These are phyloP conservation scores for Daldinia sp. DNA, from an alignment of 2,329 filamentous ascomycete species.

Conservation along the genomic window DNA sequence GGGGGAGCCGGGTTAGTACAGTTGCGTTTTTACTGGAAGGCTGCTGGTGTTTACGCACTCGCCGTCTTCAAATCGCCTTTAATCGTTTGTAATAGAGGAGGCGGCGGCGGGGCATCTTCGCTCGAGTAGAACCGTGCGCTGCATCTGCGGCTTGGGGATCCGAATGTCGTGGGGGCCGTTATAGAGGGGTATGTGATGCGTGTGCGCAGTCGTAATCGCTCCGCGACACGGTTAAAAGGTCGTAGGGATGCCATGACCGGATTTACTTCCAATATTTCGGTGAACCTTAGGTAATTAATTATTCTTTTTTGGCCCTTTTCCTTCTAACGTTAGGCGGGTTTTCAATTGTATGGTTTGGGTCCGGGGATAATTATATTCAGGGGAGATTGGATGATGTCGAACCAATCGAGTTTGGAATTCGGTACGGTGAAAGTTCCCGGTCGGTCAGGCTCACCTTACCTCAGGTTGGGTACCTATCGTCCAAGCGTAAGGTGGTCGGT, in stretches of 20 bases:
- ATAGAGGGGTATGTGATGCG: conserved; percentile 32
- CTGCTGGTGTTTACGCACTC: conserved; percentile 49
- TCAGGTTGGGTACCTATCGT: conserved; percentile 16
- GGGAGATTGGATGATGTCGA: conserved; percentile 28
- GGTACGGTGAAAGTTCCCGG: conserved; percentile 34
- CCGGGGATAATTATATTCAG: conserved; percentile 34
- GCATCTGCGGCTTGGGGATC: conserved; percentile 25
- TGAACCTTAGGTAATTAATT: neutral
- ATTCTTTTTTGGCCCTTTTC: neutral
- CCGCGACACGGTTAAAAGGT: conserved; percentile 43
- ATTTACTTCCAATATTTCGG: conserved; percentile 10
- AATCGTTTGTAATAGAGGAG: conserved; percentile 64
- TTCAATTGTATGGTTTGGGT: conserved; percentile 23
- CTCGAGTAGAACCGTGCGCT: conserved; percentile 34
- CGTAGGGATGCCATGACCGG: conserved; percentile 46
- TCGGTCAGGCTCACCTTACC: conserved; percentile 22
- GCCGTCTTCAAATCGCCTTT: conserved; percentile 73
- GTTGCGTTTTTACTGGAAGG: neutral
- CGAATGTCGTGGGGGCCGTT: neutral
- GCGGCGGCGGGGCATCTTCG: conserved; percentile 54
- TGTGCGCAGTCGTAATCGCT: conserved; percentile 44
- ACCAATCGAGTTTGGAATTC: conserved; percentile 30
- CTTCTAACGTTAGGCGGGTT: neutral
- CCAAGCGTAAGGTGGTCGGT: conserved; percentile 25
- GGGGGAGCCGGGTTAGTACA: neutral